Conservation (phyloP, 2,329 filamentous ascomycete genomes). For the Aspergillus pseudonomiae region DNA sequence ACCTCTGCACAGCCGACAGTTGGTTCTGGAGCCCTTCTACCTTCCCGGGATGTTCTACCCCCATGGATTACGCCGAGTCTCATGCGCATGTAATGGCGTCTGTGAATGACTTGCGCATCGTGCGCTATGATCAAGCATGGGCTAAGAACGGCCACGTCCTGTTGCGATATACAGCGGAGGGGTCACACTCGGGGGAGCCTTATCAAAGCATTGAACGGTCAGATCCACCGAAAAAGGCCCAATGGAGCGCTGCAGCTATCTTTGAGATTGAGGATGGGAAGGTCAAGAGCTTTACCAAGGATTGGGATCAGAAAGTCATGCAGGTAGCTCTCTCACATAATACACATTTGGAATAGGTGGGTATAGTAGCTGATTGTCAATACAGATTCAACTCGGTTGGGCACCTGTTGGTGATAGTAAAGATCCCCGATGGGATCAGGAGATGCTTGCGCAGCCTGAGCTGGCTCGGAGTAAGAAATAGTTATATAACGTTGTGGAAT, state of each 20-base stretch:
- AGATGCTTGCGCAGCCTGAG: constrained; percentile 23
- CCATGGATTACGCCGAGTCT: constrained; percentile 42
- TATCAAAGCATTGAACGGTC: constrained; percentile 40
- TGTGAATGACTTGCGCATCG: constrained; percentile 40
- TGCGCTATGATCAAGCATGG: constrained; percentile 39
- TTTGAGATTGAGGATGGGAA: constrained; percentile 42
- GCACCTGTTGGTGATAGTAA: constrained; percentile 22
- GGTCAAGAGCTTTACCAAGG: constrained; percentile 41
- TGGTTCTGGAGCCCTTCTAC: constrained; percentile 42
- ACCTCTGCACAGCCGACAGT: constrained; percentile 36
- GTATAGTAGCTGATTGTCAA: not conserved
- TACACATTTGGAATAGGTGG: not conserved
- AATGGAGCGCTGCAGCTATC: constrained; percentile 43
- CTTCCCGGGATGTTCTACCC: constrained; percentile 41
- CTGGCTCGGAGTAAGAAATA: constrained; percentile 15
- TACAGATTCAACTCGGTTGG: constrained; percentile 26
- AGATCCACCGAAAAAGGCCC: constrained; percentile 31
- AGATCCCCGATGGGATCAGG: constrained; percentile 25
- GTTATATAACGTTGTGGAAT: not conserved
- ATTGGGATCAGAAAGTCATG: constrained; percentile 39
- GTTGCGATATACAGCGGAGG: constrained; percentile 42
- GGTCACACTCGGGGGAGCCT: constrained; percentile 38
- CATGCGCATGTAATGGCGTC: constrained; percentile 40
- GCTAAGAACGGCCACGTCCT: constrained; percentile 40
- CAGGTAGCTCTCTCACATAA: constrained; percentile 12